phyloP scores from a whole-genome alignment of 2,329 filamentous ascomycete species.

The Stachybotrys chartarum region DNA sequence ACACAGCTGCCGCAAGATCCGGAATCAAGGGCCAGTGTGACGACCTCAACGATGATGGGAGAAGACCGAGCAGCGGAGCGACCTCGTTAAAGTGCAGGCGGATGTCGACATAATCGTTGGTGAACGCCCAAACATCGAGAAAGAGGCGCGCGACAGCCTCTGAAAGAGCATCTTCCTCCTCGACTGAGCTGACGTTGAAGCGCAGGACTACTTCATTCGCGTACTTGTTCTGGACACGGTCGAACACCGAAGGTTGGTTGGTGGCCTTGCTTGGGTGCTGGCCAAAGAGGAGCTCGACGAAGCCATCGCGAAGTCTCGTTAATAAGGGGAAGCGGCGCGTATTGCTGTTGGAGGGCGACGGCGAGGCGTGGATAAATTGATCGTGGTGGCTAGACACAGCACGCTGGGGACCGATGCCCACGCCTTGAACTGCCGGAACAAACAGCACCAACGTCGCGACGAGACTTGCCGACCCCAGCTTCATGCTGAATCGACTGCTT shows the following conservation, averaged over 20 bases:
- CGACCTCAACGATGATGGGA: constrained; percentile 66
- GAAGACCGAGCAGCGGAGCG: constrained; percentile 66
- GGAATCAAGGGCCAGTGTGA: constrained; percentile 71
- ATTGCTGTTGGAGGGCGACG: constrained; percentile 8
- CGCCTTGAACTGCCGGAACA: constrained; percentile 17
- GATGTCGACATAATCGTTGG: constrained; percentile 76
- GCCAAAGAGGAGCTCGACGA: constrained; percentile 44
- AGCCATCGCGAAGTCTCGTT: constrained; percentile 42
- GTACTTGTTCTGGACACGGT: constrained; percentile 45
- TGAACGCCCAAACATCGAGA: constrained; percentile 86
- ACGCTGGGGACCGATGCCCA: constrained; percentile 19
- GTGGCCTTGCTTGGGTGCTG: constrained; percentile 26
- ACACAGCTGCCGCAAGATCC: constrained; percentile 71
- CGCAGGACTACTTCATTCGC: constrained; percentile 80
- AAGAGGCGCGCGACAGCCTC: constrained; percentile 68
- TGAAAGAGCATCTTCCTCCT: constrained; percentile 65
- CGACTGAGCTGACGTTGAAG: constrained; percentile 66
- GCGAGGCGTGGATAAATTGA: constrained; percentile 6
- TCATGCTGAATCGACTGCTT: constrained; percentile 11
- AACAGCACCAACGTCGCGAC: constrained; percentile 15
- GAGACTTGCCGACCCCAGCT: constrained; percentile 7
- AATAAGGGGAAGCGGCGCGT: constrained; percentile 36
- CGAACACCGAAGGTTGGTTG: constrained; percentile 15
- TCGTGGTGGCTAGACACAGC: constrained; percentile 7
- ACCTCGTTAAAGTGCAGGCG: constrained; percentile 70